Evolutionary conservation across 1,139 yeast genomes (phyloP).

Genomic region (Suhomyces wounanorum): DNA sequence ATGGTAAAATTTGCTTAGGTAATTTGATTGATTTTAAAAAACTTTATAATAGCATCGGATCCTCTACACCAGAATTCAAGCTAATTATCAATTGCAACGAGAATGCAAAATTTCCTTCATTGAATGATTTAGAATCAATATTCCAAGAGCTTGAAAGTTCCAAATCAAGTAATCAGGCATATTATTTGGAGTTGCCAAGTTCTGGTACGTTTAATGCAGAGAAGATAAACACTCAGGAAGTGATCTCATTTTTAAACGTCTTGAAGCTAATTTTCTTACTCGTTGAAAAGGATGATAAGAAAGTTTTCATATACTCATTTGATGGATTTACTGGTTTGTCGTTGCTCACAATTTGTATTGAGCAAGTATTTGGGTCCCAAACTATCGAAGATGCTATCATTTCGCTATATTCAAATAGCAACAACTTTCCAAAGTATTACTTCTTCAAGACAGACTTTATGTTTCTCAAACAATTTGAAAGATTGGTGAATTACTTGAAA

Average conservation of each 20-base stretch:
- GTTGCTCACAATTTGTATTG: conserved; percentile 27
- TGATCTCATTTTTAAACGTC: conserved; percentile 34
- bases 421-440: conserved; percentile 28
- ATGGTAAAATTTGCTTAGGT: conserved; percentile 33
- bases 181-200: conserved; percentile 39
- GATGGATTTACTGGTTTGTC: conserved; percentile 48
- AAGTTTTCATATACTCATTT: conserved; percentile 37
- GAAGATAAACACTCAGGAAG: conserved; percentile 27
- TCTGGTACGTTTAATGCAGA: conserved; percentile 31
- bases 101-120: conserved; percentile 32
- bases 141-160: conserved; percentile 15
- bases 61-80: conserved; percentile 22
- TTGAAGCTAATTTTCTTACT: conserved; percentile 33
- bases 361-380: conserved; percentile 15
- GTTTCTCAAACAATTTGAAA: conserved; percentile 36
- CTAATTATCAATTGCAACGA: conserved; percentile 41
- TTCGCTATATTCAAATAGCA: conserved; percentile 14
- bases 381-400: conserved; percentile 25
- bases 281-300: conserved; percentile 20
- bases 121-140: conserved; percentile 20
- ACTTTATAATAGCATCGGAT: conserved; percentile 11
- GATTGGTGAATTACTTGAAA: conserved; percentile 28
- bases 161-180: conserved; percentile 13
- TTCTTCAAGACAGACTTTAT: conserved; percentile 36
- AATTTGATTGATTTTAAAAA: conserved; percentile 36